These are phyloP conservation scores for Haematococcus sp. DNA, from an alignment of 139 green algal species.

Conservation along the genomic window DNA sequence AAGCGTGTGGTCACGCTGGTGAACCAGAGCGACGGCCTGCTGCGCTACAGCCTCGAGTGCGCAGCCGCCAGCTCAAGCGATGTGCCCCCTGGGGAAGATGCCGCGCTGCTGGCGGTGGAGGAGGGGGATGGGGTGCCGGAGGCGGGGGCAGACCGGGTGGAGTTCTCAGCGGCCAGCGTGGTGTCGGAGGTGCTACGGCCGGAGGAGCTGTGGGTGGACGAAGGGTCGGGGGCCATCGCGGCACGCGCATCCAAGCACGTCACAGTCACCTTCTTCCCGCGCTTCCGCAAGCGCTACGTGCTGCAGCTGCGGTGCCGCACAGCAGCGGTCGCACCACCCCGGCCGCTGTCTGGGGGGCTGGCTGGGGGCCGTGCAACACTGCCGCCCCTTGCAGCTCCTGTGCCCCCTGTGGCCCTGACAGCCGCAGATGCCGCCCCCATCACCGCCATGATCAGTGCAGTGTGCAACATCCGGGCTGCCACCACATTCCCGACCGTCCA, in stretches of 20 bases:
- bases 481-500: too few relatives aligned
- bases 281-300: conserved; percentile 48
- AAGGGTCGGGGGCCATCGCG: conserved; percentile 37
- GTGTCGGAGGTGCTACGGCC: background rate
- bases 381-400: background rate
- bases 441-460: background rate
- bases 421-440: background rate
- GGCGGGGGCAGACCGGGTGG: conserved; percentile 1
- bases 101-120: background rate
- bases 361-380: background rate
- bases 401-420: background rate
- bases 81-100: too few relatives aligned
- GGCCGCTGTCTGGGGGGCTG: too few relatives aligned
- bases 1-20: conserved; percentile 41
- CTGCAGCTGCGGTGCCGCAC: conserved; percentile 45
- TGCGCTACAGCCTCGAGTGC: conserved; percentile 54
- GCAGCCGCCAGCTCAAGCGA: too few relatives aligned
- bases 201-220: conserved; percentile 50
- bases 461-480: background rate
- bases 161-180: background rate
- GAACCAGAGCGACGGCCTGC: conserved; percentile 64
- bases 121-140: conserved; percentile 2
- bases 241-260: conserved; percentile 40
- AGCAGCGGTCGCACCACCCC: background rate
- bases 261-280: conserved; percentile 51